A percentile compares a stretch with the other conserved stretches of the same genome.
phyloP scores from a whole-genome alignment of 2,329 filamentous ascomycete genomes.

The Cladosporium sp. region DNA sequence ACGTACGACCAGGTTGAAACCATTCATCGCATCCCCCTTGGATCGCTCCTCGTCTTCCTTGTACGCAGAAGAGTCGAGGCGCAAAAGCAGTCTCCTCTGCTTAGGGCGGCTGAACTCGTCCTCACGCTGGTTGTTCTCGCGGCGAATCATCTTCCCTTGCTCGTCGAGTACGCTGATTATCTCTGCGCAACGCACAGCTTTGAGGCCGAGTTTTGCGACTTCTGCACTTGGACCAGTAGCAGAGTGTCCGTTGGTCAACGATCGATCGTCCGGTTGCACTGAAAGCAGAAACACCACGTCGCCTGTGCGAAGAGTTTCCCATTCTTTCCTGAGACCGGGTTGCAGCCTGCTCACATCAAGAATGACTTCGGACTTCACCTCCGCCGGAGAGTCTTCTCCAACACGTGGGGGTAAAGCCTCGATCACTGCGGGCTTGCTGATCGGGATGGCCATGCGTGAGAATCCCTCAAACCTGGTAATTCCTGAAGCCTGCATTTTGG shows the following conservation, averaged over 20 bases:
- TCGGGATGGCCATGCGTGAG: constrained; percentile 87
- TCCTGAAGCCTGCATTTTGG: constrained; percentile 59
- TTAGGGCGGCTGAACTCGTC: constrained; percentile 61
- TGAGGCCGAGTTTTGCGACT: constrained; percentile 57
- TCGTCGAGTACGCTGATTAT: constrained; percentile 84
- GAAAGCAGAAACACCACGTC: constrained; percentile 87
- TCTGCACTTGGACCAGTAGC: constrained; percentile 48
- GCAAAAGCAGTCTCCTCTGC: constrained; percentile 69
- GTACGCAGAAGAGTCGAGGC: constrained; percentile 75
- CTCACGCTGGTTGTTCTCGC: constrained; percentile 45
- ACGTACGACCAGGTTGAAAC: constrained; percentile 80
- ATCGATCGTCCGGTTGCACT: constrained; percentile 58
- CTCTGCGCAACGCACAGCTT: constrained; percentile 74
- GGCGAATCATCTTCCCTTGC: constrained; percentile 68
- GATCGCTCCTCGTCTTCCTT: constrained; percentile 67
- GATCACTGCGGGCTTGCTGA: constrained; percentile 78
- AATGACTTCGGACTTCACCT: constrained; percentile 79
- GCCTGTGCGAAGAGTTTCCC: constrained; percentile 81
- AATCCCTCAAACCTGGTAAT: constrained; percentile 72
- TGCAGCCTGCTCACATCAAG: constrained; percentile 79
- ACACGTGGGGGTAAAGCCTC: constrained; percentile 81
- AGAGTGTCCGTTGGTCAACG: constrained; percentile 52
- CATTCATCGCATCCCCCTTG: constrained; percentile 73
- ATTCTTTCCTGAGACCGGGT: constrained; percentile 73
- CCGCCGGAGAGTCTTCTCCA: constrained; percentile 75